Evolutionary conservation across 208 protist species (phyloP), one percentile per base, ranked within the genome.

Genomic region (Trypanosoma scelopori): DNA sequence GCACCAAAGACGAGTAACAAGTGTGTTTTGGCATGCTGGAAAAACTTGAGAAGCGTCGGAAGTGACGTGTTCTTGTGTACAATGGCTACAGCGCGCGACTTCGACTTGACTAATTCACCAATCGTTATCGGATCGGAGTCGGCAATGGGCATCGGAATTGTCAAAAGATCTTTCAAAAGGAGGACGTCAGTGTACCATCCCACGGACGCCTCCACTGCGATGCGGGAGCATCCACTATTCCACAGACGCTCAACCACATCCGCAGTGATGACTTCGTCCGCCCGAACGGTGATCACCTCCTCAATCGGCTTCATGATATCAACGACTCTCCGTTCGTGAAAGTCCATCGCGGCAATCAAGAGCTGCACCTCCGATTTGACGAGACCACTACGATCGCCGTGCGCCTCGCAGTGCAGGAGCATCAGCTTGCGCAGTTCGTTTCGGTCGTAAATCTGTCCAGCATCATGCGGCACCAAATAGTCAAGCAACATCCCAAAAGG

Each of bases 241-340:
- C 90, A 96, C 51, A 96, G 47, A 25, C 63, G 66, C 61, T 91
- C 79, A 30, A 96, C 62, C n/a, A 93, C 82, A 57, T 91, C 81
- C 0, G 75, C 52, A 20, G 85, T 92, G 42, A 96, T 84, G 41
- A 84, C 52, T 42, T 93, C 87, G 20, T 81, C 76, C 32, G 76
- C 82, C 46, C 60, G 48, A 42, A 92, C 82, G 30, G 72, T 81
- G 23, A 76, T 83, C 6, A 79, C 67, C 15, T 80, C 50, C 15
- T 76, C 78, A 42, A 93, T 86, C 12, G 90, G 90, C 6, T 74
- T 89, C 87, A 96, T 96, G 50, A 96, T 89, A 52, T 96, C 87
- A 35, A 65, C 42, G 16, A 92, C 87, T 11, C 67, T 80, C 39
- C 74, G 74, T 72, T 96, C 90, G 22, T 96, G 90, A 55, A 96